Evolutionary conservation across 108 stramenopile species (phyloP).

Genomic region (Nitzschia palea): DNA sequence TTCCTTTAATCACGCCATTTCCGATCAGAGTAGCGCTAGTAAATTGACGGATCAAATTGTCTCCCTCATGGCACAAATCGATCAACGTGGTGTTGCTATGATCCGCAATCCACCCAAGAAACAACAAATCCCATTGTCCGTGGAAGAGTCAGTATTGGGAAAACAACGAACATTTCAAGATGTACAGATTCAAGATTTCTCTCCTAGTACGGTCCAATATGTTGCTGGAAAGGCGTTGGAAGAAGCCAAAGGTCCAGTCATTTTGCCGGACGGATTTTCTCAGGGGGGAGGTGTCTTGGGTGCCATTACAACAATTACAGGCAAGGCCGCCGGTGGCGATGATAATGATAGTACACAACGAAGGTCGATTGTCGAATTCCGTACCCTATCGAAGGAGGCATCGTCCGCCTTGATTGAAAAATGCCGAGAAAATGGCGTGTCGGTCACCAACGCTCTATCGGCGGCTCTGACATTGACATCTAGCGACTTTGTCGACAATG

Average conservation of each 20-base stretch:
- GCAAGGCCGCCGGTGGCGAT: conserved; percentile 76
- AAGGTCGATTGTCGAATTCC: conserved; percentile 59
- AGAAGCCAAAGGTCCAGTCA: conserved; percentile 75
- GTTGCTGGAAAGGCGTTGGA: conserved; percentile 80
- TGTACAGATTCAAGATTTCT: conserved; percentile 34
- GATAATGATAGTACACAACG: conserved; percentile 45
- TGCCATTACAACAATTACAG: conserved; percentile 75
- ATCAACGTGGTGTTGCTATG: conserved; percentile 25
- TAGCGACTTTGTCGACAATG: conserved; percentile 73
- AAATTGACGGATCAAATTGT: conserved; percentile 75
- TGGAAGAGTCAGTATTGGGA: conserved; percentile 83
- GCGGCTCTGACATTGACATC: conserved; percentile 74
- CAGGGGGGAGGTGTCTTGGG: conserved; percentile 42
- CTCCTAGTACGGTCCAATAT: conserved; percentile 57
- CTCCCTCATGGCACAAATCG: conserved; percentile 51
- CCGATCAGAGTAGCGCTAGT: conserved; percentile 78
- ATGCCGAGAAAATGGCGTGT: conserved; percentile 71
- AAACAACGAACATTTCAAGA: conserved; percentile 52
- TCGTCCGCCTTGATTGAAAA: conserved; percentile 52
- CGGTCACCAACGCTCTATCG: conserved; percentile 76
- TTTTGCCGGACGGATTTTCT: conserved; percentile 63
- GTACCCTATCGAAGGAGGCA: conserved; percentile 54
- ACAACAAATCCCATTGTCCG: conserved; percentile 59
- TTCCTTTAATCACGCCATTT: conserved; percentile 85
- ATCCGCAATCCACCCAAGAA: conserved; percentile 19